A percentile compares a stretch with the other conserved stretches of the same genome.
Conservation (phyloP, 2,329 filamentous ascomycete genomes). For the Aspergillus texensis region DNA sequence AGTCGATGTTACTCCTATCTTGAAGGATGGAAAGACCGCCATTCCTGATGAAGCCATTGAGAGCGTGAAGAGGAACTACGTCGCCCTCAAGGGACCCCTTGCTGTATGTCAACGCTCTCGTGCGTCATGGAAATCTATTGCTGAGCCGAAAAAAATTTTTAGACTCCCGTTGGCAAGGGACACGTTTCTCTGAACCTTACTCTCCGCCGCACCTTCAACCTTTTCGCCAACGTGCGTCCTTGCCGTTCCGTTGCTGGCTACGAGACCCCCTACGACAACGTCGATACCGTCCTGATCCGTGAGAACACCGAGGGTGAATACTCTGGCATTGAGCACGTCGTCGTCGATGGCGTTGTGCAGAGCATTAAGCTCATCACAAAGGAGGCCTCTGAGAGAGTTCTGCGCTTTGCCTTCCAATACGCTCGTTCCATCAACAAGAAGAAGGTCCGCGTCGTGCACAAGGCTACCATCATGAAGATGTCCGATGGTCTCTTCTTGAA, state of each 20-base stretch:
- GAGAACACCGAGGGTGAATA: slow-evolving; percentile 99
- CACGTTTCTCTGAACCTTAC: slow-evolving; percentile 99
- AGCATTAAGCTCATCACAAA: slow-evolving; percentile 99
- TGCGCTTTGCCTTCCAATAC: slow-evolving; percentile 98
- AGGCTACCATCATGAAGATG: slow-evolving; percentile 99
- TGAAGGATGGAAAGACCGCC: slow-evolving; percentile 93
- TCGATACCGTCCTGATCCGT: slow-evolving; percentile 96
- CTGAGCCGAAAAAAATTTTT: slow-evolving; percentile 29
- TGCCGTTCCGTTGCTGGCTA: slow-evolving; percentile 96
- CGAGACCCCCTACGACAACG: slow-evolving; percentile 97
- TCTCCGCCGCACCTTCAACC: slow-evolving; percentile 98
- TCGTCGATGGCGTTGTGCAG: slow-evolving; percentile 97
- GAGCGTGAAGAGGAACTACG: slow-evolving; percentile 92
- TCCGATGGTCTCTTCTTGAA: slow-evolving; percentile 96
- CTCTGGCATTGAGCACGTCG: slow-evolving; percentile 97
- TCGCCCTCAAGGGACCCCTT: slow-evolving; percentile 96
- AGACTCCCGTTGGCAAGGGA: slow-evolving; percentile 97
- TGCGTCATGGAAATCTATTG: slow-evolving; percentile 8
- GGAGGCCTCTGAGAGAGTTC: slow-evolving; percentile 90
- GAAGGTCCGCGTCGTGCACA: slow-evolving; percentile 98
- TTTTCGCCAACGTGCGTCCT: slow-evolving; percentile 98
- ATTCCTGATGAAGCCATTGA: slow-evolving; percentile 92
- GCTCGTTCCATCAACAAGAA: slow-evolving; percentile 89
- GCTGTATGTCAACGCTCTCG: slow-evolving; percentile 65
- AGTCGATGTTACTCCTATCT: slow-evolving; percentile 88